Evolutionary conservation across 345 rosid species (phyloP), one percentile per base, ranked within the genome.

Genomic region (Gynandropsis gynandra): DNA sequence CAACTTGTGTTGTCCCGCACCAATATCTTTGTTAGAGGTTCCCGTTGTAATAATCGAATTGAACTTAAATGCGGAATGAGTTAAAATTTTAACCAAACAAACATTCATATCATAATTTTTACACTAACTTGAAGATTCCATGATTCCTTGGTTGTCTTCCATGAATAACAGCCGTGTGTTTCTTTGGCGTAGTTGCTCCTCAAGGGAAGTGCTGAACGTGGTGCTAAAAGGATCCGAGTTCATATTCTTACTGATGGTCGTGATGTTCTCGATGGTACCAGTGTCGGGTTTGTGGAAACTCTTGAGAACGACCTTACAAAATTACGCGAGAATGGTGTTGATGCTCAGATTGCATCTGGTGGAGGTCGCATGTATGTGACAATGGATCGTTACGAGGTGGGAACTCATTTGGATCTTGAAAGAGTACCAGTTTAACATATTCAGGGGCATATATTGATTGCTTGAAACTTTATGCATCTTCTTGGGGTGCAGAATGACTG

Each of bases 321-420:
- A 3, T 64, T 92, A 45, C 76, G 85, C 11, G 64, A 59, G 13
- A 87, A 85, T 37, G 98, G 97, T 61, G 60, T 81, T 56, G 98
- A 92, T 73, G 95, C 97, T 19, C 80, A 69, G 61, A 52, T 92
- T 56, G 98, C 97, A 48, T 92, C 98, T 54, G 98, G 98, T 69
- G 98, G 98, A 47, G 98, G 98, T 40, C 94, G 98, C 32, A 92
- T 92, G 98, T 55, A 76, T 35, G 97, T 92, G 98, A n/a, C n/a
- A n/a, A n/a, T n/a, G n/a, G n/a, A n/a, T n/a, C n/a, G n/a, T n/a
- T n/a, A n/a, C n/a, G n/a, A n/a, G n/a, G n/a, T n/a, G n/a, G n/a
- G n/a, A n/a, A n/a, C n/a, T n/a, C n/a, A n/a, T n/a, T n/a, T n/a
- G 86, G 21, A 11, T 31, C 1, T 7, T 33, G 36, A 15, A 1